Base-by-base conservation (phyloP, 2,329 filamentous ascomycete genomes). In the Paracorniculantispora psalliotae region DNA sequence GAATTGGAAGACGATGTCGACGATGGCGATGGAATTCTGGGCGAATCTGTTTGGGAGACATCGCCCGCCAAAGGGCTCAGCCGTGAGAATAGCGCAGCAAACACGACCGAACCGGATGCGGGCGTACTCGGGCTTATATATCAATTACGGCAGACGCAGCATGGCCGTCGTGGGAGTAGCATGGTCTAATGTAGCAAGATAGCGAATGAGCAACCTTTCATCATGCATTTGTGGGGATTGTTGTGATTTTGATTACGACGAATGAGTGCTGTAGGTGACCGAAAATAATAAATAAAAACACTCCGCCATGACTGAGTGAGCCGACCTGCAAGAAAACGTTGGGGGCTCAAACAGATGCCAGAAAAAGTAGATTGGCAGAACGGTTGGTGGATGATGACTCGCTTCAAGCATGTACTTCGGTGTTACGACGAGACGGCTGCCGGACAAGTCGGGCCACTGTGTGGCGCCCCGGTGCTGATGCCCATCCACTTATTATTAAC, bases 1-100 rank as follows among this genome's bases (percentile, higher is more conserved):
- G 83, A 84, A 30, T 82, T 80, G n/a, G 71, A 74, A 1, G 72
- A 74, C n/a, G 65, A 83, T 63, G 83, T 83, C 67, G 79, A 80
- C 46, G 77, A 75, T 23, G 77, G 75, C 3, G 48, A 33, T 1
- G 78, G 75, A 0, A 76, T 72, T 1, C 78, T 82, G 66, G 88
- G 76, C 59, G 84, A 81, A 73, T 85, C 83, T 3, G 78, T 78
- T 9, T 85, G 83, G 82, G 81, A 85, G 67, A 82, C 80, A 17
- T 81, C 81, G 3, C 82, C 81, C 2, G 75, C 75, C 1, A 77
- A 77, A 60, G 78, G 74, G 0, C 63, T 82, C 19, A 82, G 78
- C 46, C 75, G 80, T 28, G 81, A 84, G 62, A 80, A 77, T 62
- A 85, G 81, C 65, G 74, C 72, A 8, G 72, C 72, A 6, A 74